Evolutionary conservation across 495 filamentous ascomycete genomes (phyloP), one percentile per base, ranked within the genome.

Genomic region (Hypoxylon lienhwacheense): DNA sequence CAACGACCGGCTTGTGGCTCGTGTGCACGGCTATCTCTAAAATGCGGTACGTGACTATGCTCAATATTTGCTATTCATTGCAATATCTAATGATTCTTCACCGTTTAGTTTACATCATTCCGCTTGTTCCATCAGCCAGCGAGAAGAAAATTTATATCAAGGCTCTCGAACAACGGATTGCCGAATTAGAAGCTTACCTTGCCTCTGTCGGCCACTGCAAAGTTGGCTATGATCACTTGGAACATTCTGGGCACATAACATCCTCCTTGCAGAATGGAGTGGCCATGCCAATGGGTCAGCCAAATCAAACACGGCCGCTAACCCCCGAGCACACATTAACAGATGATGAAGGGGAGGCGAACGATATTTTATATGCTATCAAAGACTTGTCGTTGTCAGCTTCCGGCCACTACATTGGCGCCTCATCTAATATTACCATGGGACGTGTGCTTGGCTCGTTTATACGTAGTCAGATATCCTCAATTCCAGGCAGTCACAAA

Each of bases 131-230:
- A 5, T 59, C 63, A 8, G 58, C 66, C 1, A 59, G 65, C 1
- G 64, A 69, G 35, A 63, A 62, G 44, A 67, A 67, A 20, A 39
- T 67, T 5, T 69, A 69, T 41, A 67, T 69, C 53, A 69, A 64
- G 25, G 66, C 66, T 15, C 54, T 69, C 1, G 66, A 69, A 41
- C 55, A 67, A 14, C 66, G 66, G 20, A 40, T 69, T 12, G 62
- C 66, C 2, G 65, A 69, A 39, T 45, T 69, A 20, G 66, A 69
- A 22, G 42, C 51, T 7, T 52, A 66, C 26, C 48, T 67, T 4
- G 21, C 62, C 16, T 52, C 50, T 3, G 47, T 55, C 3, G 65
- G 66, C 5, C 53, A 69, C 20, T 14, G 12, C 22, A 47, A 16
- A 44, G 50, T 53, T 11, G 45, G 52, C 21, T 40, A 51, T 33